phyloP scores from a whole-genome alignment of 2,329 filamentous ascomycete species.

The Macroventuria anomochaeta region DNA sequence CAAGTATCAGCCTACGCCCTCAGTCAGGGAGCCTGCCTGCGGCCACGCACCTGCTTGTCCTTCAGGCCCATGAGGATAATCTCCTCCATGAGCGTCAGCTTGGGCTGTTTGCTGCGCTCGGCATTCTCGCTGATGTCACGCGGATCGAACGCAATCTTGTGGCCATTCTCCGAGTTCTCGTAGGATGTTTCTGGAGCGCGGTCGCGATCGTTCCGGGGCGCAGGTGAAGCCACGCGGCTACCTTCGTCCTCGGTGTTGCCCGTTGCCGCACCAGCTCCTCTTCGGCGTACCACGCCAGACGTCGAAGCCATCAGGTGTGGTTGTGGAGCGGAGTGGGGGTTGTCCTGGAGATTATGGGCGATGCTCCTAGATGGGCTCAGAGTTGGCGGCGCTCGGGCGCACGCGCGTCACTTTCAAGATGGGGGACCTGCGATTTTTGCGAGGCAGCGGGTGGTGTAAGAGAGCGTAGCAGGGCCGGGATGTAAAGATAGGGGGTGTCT shows the following conservation, averaged over 20 bases:
- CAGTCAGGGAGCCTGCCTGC: conserved; percentile 9
- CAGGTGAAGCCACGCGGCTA: conserved; percentile 70
- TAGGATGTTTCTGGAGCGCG: conserved; percentile 78
- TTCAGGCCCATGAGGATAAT: conserved; percentile 93
- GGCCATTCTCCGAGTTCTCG: conserved; percentile 88
- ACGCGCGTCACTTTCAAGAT: conserved; percentile 31
- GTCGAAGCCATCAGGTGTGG: conserved; percentile 65
- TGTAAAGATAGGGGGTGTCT: conserved; percentile 26
- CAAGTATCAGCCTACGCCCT: conserved; percentile 26
- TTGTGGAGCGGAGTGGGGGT: conserved; percentile 37
- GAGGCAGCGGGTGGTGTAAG: conserved; percentile 17
- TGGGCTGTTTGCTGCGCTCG: conserved; percentile 96
- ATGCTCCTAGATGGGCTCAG: conserved; percentile 43
- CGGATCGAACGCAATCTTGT: conserved; percentile 98
- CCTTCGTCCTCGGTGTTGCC: conserved; percentile 64
- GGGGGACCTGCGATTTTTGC: conserved; percentile 19
- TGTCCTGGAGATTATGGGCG: conserved; percentile 42
- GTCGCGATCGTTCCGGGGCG: conserved; percentile 66
- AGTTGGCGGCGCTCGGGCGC: conserved; percentile 44
- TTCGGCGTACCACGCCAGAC: conserved; percentile 74
- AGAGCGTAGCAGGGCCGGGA: conserved; percentile 19
- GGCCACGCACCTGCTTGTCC: conserved; percentile 85
- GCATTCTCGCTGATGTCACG: conserved; percentile 96
- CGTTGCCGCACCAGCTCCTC: conserved; percentile 64
- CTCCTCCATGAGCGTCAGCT: conserved; percentile 98